phyloP scores from a whole-genome alignment of 345 rosid species.

The Mallotus nudiflorus region DNA sequence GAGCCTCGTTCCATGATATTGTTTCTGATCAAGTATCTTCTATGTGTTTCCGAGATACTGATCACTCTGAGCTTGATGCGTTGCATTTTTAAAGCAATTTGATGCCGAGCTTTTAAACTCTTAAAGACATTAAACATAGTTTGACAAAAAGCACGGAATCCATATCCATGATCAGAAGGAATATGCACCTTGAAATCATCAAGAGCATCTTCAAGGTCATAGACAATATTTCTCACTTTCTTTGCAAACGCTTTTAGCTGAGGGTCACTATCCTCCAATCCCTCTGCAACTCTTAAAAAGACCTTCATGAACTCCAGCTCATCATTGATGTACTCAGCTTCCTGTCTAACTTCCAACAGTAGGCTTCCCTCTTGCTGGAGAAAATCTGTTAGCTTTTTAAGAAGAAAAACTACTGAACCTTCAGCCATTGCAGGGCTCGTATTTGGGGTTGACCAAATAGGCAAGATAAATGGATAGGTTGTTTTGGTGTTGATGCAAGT shows the following conservation, averaged over 20 bases:
- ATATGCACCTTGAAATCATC: slow-evolving; percentile 23
- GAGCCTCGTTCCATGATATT: slow-evolving; percentile 11
- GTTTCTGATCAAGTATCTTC: slow-evolving; percentile 17
- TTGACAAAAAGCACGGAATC: background rate
- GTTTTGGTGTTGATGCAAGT: background rate
- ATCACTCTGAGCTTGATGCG: slow-evolving; percentile 16
- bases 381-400: slow-evolving; percentile 31
- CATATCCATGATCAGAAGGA: background rate
- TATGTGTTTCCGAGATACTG: slow-evolving; percentile 9
- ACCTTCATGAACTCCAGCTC: slow-evolving; percentile 37
- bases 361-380: slow-evolving; percentile 21
- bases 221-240: slow-evolving; percentile 6
- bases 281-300: slow-evolving; percentile 29
- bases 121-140: slow-evolving; percentile 11
- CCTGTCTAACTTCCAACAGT: slow-evolving; percentile 22
- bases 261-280: slow-evolving; percentile 15
- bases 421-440: slow-evolving; percentile 30
- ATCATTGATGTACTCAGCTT: slow-evolving; percentile 22
- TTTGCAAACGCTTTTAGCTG: background rate
- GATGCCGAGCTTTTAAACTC: slow-evolving; percentile 22
- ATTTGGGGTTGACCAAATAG: too few species aligned
- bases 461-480: too few species aligned
- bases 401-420: slow-evolving; percentile 26
- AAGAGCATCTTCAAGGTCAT: slow-evolving; percentile 14
- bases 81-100: slow-evolving; percentile 25